Evolutionary conservation across 148 eudicot species (phyloP).

Genomic region (Drosera capensis): DNA sequence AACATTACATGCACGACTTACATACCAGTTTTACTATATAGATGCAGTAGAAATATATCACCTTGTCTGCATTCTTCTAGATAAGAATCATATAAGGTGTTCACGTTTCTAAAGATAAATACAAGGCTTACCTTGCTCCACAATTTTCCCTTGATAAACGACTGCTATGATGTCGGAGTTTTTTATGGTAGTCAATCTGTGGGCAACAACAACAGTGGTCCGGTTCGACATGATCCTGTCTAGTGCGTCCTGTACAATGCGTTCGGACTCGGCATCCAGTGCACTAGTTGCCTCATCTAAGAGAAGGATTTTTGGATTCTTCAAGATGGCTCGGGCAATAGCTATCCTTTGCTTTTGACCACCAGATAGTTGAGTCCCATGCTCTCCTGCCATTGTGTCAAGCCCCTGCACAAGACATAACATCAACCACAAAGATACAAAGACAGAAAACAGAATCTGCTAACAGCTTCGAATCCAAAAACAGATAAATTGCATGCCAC

Average conservation of each 20-base stretch:
- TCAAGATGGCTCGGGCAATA: conserved; percentile 11
- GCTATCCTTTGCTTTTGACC: conserved; percentile 14
- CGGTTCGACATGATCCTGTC: conserved; percentile 6
- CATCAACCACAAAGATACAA: not conserved
- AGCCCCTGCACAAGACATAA: conserved; percentile 7
- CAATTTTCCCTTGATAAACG: conserved; percentile 4
- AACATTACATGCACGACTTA: too few species aligned
- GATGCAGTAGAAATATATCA: too few species aligned
- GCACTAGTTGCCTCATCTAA: conserved; percentile 13
- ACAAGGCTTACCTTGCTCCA: conserved; percentile 4
- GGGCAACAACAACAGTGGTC: conserved; percentile 13
- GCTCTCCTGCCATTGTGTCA: conserved; percentile 12
- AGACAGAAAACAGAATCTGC: too few species aligned
- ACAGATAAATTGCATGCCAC: too few species aligned
- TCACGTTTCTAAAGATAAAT: too few species aligned
- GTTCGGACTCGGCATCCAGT: conserved; percentile 9
- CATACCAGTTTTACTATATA: too few species aligned
- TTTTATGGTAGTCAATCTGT: conserved; percentile 8
- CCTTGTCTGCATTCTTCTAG: too few species aligned
- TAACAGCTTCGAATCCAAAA: too few species aligned
- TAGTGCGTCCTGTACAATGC: conserved; percentile 10
- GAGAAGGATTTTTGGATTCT: conserved; percentile 10
- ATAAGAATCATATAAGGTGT: too few species aligned
- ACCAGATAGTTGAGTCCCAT: conserved; percentile 12
- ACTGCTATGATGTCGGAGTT: conserved; percentile 10